A percentile compares a stretch with the other conserved stretches of the same genome.
Evolutionary conservation across 2,329 filamentous ascomycete genomes (phyloP).

Genomic region (Ambrosiella cleistominuta): DNA sequence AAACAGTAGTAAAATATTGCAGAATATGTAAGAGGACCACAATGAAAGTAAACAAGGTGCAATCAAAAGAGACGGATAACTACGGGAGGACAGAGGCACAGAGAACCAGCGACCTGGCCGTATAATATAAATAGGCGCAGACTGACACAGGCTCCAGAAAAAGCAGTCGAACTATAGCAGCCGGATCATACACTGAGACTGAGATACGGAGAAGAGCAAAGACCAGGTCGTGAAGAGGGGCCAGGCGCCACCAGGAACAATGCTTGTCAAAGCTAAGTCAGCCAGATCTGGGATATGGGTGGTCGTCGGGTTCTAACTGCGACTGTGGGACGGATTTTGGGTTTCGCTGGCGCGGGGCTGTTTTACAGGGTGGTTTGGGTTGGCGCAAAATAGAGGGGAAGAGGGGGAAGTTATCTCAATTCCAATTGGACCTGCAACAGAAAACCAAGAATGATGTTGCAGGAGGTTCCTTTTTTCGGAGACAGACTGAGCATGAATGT

Average conservation of each 20-base stretch:
- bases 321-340: not conserved
- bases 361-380: constrained; percentile 8
- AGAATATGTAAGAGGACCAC: too few species aligned
- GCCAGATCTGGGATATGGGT: not conserved
- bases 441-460: not conserved
- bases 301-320: not conserved
- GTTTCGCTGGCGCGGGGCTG: constrained; percentile 12
- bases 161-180: not conserved
- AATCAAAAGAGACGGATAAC: not conserved
- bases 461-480: too few species aligned
- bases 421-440: not conserved
- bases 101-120: not conserved
- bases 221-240: not conserved
- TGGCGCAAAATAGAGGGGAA: not conserved
- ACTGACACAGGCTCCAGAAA: not conserved
- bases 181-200: not conserved
- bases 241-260: constrained; percentile 7
- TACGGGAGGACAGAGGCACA: not conserved
- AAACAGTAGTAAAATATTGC: too few species aligned
- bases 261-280: constrained; percentile 5
- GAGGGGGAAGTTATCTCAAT: not conserved
- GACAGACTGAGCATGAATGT: not conserved
- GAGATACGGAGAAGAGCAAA: not conserved
- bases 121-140: not conserved
- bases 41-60: too few species aligned